A percentile compares a stretch with the other conserved stretches of the same genome.
Conservation (phyloP, 2,329 filamentous ascomycete species). For the Aaosphaeria arxii region DNA sequence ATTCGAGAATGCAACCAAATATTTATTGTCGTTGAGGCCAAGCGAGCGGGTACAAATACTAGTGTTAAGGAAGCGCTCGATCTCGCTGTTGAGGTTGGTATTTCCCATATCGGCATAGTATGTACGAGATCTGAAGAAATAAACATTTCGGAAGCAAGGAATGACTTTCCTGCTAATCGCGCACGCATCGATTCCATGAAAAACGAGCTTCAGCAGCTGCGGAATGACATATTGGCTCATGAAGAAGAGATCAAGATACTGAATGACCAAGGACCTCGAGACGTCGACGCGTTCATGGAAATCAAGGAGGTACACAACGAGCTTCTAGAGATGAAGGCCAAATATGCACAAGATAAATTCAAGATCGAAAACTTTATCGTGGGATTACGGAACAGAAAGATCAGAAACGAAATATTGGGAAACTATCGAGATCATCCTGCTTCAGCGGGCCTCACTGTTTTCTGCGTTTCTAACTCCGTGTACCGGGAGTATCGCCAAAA, state of each 20-base stretch:
- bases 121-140: constrained; percentile 20
- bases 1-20: constrained; percentile 46
- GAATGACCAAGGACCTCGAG: not conserved
- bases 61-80: constrained; percentile 43
- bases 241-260: constrained; percentile 4
- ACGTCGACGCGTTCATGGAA: not conserved
- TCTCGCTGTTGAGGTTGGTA: constrained; percentile 35
- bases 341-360: not conserved
- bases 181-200: constrained; percentile 8
- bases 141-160: constrained; percentile 8
- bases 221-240: not conserved
- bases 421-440: not conserved
- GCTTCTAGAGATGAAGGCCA: not conserved
- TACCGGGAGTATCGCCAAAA: constrained; percentile 40
- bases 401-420: not conserved
- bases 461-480: constrained; percentile 46
- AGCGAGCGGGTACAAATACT: constrained; percentile 42
- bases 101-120: constrained; percentile 31
- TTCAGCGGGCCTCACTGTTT: constrained; percentile 21
- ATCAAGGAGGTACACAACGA: not conserved
- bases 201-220: constrained; percentile 2
- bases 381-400: not conserved
- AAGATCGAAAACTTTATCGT: not conserved
- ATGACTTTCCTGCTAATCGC: constrained; percentile 11
- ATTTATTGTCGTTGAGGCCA: constrained; percentile 44